These are phyloP conservation scores for Boehmeria nivea DNA, from an alignment of 306 rosid genomes.

Conservation along the genomic window DNA sequence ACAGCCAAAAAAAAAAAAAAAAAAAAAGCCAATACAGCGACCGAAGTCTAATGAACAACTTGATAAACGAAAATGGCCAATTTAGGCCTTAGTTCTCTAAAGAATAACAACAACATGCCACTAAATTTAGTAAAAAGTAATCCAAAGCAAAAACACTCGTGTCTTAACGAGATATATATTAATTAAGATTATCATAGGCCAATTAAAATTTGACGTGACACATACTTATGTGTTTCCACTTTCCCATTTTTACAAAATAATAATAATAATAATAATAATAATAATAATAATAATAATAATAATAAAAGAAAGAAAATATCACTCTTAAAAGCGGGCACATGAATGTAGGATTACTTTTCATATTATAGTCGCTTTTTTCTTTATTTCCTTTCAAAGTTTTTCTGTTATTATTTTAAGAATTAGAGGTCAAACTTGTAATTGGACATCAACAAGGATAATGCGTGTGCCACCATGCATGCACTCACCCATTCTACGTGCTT, in stretches of 20 bases:
- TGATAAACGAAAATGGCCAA: not conserved
- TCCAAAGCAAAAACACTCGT: not conserved
- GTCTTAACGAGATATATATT: not conserved
- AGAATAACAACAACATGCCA: not conserved
- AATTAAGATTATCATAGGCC: not conserved
- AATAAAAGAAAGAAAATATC: too few relatives aligned
- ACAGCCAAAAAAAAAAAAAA: not conserved
- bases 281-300: too few relatives aligned
- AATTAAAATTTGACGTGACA: too few relatives aligned
- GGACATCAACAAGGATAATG: not conserved
- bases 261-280: too few relatives aligned
- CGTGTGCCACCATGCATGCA: slow-evolving; percentile 10
- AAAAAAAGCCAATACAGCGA: not conserved
- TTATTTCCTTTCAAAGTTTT: too few relatives aligned
- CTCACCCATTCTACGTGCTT: slow-evolving; percentile 7
- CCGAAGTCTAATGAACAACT: not conserved
- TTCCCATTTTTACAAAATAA: too few relatives aligned
- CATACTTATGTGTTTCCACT: too few relatives aligned
- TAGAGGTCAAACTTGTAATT: slow-evolving; percentile 4
- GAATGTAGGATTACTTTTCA: too few relatives aligned
- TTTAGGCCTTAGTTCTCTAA: not conserved
- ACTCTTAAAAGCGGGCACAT: too few relatives aligned
- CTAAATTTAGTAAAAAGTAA: not conserved
- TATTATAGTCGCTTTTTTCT: too few relatives aligned
- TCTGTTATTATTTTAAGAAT: too few relatives aligned